A percentile compares a stretch with the other conserved stretches of the same genome.
These are phyloP conservation scores for Termitomyces sp. DNA, from an alignment of 768 basidiomycete species.

Conservation along the genomic window DNA sequence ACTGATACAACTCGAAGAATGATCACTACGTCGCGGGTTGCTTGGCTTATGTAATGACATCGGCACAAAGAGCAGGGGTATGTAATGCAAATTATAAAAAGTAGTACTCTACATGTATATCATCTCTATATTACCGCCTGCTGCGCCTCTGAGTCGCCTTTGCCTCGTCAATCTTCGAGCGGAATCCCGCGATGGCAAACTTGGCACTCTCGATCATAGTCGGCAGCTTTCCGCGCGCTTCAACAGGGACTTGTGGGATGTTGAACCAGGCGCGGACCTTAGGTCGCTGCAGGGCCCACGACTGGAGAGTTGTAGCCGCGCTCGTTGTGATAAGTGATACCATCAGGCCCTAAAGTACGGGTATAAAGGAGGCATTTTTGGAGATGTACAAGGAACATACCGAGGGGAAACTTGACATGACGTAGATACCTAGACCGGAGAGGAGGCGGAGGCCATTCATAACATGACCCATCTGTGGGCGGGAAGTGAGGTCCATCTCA, in stretches of 20 bases:
- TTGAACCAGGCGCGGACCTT: slow-evolving; percentile 34
- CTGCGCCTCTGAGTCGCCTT: slow-evolving; percentile 14
- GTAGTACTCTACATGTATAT: slow-evolving; percentile 2
- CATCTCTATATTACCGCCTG: slow-evolving; percentile 9
- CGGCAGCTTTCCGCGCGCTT: slow-evolving; percentile 29
- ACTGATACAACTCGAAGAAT: background rate
- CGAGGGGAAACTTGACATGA: slow-evolving; percentile 54
- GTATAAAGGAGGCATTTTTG: background rate
- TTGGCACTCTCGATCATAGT: slow-evolving; percentile 19
- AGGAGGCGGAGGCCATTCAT: slow-evolving; percentile 65
- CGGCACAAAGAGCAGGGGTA: background rate
- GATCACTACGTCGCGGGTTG: background rate
- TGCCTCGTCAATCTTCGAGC: slow-evolving; percentile 20
- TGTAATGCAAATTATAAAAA: slow-evolving; percentile 1
- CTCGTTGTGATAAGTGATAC: slow-evolving; percentile 39
- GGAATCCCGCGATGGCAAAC: slow-evolving; percentile 20
- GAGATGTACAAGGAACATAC: slow-evolving; percentile 43
- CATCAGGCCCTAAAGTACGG: slow-evolving; percentile 32
- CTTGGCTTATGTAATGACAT: background rate
- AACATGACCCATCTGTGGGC: slow-evolving; percentile 58
- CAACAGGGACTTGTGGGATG: slow-evolving; percentile 32
- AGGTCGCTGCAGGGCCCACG: slow-evolving; percentile 39
- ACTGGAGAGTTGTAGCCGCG: slow-evolving; percentile 46
- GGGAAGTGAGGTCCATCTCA: slow-evolving; percentile 49
- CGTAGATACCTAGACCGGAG: slow-evolving; percentile 45